A percentile compares a stretch with the other conserved stretches of the same genome.
Conservation (phyloP, 225 moss, liverwort and hornwort genomes). For the Neckera pumila region DNA sequence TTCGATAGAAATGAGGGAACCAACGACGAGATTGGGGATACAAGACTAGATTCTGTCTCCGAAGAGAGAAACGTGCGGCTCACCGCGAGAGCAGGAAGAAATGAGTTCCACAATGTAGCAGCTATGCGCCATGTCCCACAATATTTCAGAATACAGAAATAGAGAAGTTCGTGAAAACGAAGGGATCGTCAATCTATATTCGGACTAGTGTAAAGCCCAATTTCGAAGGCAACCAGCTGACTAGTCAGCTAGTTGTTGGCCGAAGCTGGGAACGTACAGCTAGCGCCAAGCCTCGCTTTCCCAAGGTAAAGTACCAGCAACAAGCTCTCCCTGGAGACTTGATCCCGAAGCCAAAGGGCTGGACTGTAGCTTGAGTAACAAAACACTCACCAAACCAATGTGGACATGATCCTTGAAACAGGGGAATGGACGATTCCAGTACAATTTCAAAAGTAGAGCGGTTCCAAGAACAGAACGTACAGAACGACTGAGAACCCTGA, state of each 20-base stretch:
- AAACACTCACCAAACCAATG: conserved; percentile 13
- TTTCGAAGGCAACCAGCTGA: background rate
- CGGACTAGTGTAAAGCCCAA: background rate
- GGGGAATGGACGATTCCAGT: conserved; percentile 1
- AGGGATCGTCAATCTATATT: background rate
- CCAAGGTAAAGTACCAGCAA: background rate
- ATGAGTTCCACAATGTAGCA: background rate
- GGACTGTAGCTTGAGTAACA: conserved; percentile 1
- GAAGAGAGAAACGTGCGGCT: background rate
- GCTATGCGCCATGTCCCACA: background rate
- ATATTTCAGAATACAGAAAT: background rate
- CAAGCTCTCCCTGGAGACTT: background rate
- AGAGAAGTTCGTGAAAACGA: background rate
- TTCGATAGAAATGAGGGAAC: background rate
- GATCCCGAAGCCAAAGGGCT: background rate
- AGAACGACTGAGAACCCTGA: background rate
- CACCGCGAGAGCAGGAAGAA: background rate
- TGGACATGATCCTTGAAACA: conserved; percentile 14
- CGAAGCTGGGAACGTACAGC: background rate
- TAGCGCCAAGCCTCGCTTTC: background rate
- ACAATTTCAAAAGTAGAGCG: background rate
- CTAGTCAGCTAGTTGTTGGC: background rate
- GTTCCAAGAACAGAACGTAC: background rate
- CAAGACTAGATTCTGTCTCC: background rate
- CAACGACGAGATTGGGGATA: background rate